Base-by-base conservation (phyloP, 306 rosid genomes). In the Chamaecrista fasciculata region DNA sequence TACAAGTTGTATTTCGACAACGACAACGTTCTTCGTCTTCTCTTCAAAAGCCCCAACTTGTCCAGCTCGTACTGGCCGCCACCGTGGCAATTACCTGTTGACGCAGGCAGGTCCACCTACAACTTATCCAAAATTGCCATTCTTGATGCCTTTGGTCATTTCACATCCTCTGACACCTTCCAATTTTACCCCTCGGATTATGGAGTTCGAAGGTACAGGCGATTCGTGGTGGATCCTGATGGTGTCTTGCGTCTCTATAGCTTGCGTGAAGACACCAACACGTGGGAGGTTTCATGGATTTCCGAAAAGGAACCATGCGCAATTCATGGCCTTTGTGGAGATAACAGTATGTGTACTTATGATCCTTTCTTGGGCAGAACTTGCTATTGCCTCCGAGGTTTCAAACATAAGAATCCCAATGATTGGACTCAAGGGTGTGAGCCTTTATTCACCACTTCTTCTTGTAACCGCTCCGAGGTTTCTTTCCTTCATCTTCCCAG, bases 251-350 rank as follows among this genome's bases (percentile, higher is more conserved):
- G 84, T 16, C 11, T 72, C 19, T 84, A 84, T 37, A 84, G 83
- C 69, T 76, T 83, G 58, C 63, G 78, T 48, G 49, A 56, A 11
- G 18, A 43, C 3, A 31, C 20, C 3, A 71, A 43, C 8, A 70
- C 0, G 1, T 87, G 87, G 87, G 74, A 58, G 6, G 83, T 86
- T 8, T 18, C 85, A 8, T 83, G 87, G 87, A 84, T 79, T 37
- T 79, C 90, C 12, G 10, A 70, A 56, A 0, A 43, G 0, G 34
- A 81, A 2, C 67, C 93, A 0, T 85, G 96, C 50, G 51, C 2
- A 4, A 31, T 84, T 73, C 88, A 85, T 57, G 96, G 92, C 2
- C 3, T 86, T 12, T 86, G 89, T 37, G 91, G 91, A 2, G 62
- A 67, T 29, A 86, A 81, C 34, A 84, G 89, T 56, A 37, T 81